A percentile compares a stretch with the other conserved stretches of the same genome.
Conservation (phyloP, 2,329 filamentous ascomycete genomes). For the Fusarium sp. region DNA sequence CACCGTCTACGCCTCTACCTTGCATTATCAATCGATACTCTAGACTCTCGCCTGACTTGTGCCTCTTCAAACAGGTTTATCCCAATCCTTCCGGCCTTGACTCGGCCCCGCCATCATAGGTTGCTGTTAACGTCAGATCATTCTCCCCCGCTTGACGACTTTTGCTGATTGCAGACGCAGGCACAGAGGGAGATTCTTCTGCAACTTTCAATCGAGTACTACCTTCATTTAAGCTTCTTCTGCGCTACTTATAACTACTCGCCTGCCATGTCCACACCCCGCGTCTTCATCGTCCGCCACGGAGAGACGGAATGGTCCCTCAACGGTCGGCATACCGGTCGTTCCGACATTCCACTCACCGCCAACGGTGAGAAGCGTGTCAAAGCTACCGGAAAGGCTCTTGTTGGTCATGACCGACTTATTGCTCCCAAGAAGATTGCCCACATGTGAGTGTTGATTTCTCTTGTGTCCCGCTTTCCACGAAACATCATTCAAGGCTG, state of each 20-base stretch:
- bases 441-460: constrained; percentile 72
- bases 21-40: background rate
- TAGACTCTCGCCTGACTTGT: background rate
- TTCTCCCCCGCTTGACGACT: background rate
- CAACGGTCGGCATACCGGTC: constrained; percentile 85
- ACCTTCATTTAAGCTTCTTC: background rate
- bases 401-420: constrained; percentile 85
- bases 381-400: constrained; percentile 80
- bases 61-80: background rate
- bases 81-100: background rate
- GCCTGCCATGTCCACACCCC: constrained; percentile 63
- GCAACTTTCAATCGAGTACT: background rate
- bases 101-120: constrained; percentile 13
- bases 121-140: constrained; percentile 28
- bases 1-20: background rate
- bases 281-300: constrained; percentile 86
- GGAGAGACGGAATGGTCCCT: constrained; percentile 97
- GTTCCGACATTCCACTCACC: constrained; percentile 88
- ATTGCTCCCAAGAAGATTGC: constrained; percentile 85
- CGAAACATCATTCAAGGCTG: background rate
- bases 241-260: background rate
- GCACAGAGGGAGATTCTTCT: background rate
- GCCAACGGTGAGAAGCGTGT: constrained; percentile 82
- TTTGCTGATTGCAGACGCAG: constrained; percentile 1
- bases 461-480: background rate